Percentiles rank a stretch among this genome's conserved stretches.
These are phyloP conservation scores for Nicotiana undulata DNA, from an alignment of 257 asterid species.

Conservation along the genomic window DNA sequence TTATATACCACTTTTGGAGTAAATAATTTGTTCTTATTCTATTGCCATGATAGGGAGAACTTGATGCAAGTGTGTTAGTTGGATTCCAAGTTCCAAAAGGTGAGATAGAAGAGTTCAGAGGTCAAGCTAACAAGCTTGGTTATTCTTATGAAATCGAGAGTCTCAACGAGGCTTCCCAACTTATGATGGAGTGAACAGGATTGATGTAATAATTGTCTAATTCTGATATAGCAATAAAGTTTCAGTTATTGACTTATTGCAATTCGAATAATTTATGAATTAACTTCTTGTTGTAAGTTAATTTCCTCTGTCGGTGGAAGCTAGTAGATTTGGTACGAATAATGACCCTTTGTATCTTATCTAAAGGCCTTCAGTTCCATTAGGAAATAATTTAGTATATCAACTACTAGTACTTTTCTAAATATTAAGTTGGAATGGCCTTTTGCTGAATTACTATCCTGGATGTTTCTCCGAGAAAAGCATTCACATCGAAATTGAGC, in stretches of 20 bases:
- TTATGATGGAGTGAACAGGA: constrained; percentile 43
- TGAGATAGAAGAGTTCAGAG: constrained; percentile 59
- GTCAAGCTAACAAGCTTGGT: constrained; percentile 56
- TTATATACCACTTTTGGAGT: neutral
- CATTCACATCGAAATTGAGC: too few species aligned
- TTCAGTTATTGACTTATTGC: neutral
- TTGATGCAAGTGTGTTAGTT: constrained; percentile 80
- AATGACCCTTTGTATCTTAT: too few species aligned
- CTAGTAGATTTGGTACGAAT: too few species aligned
- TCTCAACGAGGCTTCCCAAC: constrained; percentile 47
- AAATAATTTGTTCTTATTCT: neutral
- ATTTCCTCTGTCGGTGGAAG: too few species aligned
- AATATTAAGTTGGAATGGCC: too few species aligned
- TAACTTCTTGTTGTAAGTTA: too few species aligned
- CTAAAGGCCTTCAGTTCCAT: too few species aligned
- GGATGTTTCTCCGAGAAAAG: too few species aligned
- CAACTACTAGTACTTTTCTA: too few species aligned
- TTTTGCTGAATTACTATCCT: too few species aligned
- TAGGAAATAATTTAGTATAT: too few species aligned
- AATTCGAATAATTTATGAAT: neutral
- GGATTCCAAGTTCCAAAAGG: constrained; percentile 65
- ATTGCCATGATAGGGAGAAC: constrained; percentile 49
- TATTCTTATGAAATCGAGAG: constrained; percentile 59
- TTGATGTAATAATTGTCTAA: neutral
- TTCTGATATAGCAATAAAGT: neutral